phyloP scores from a whole-genome alignment of 2,329 filamentous ascomycete species.

The Atkinsonella texensis region DNA sequence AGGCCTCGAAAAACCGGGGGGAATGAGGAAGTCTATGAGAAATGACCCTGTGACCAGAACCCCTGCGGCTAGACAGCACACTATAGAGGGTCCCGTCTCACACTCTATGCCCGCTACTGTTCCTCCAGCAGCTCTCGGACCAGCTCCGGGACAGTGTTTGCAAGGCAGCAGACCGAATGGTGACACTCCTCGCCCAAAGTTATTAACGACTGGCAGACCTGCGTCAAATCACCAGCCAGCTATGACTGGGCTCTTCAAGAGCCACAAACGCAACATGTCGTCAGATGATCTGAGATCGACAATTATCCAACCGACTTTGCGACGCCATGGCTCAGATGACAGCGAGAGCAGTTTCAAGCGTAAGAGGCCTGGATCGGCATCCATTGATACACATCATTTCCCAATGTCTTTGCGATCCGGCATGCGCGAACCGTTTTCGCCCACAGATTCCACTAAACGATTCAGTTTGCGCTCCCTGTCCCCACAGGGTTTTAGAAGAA shows the following conservation, averaged over 20 bases:
- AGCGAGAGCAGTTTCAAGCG: constrained; percentile 79
- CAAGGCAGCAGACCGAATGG: constrained; percentile 9
- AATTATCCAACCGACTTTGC: constrained; percentile 24
- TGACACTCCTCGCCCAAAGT: constrained; percentile 4
- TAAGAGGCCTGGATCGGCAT: constrained; percentile 30
- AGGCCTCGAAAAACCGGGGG: constrained; percentile 8
- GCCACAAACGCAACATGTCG: constrained; percentile 14
- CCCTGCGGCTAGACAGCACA: not conserved
- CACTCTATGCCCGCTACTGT: not conserved
- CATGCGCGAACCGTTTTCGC: constrained; percentile 11
- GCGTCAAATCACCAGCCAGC: constrained; percentile 18
- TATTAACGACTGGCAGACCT: constrained; percentile 13
- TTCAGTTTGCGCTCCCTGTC: constrained; percentile 63
- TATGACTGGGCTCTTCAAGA: constrained; percentile 8
- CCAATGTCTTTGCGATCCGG: constrained; percentile 57
- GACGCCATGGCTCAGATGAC: constrained; percentile 48
- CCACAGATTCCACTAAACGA: constrained; percentile 34
- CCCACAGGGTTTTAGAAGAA: constrained; percentile 41
- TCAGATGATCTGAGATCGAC: constrained; percentile 13
- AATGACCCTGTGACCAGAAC: constrained; percentile 2
- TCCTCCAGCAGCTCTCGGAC: constrained; percentile 1
- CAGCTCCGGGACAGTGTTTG: constrained; percentile 14
- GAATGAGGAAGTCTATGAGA: constrained; percentile 24
- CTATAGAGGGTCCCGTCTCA: not conserved
- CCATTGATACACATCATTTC: constrained; percentile 45